Base-by-base conservation (phyloP, 225 moss, liverwort and hornwort species). In the Physcomitrium patens region DNA sequence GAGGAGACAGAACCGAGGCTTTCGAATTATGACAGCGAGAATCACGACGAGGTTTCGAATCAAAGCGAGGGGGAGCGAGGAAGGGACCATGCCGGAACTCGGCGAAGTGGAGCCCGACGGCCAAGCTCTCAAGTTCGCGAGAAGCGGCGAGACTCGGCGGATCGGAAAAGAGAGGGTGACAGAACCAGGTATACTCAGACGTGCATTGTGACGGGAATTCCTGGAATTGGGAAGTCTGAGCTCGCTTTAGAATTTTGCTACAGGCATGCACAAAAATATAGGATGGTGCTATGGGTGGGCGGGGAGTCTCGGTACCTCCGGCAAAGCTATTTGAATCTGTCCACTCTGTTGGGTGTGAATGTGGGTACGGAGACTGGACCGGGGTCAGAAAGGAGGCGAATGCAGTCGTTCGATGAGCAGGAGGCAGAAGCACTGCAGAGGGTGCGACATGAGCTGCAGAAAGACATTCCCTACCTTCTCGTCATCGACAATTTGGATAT, bases 171-270 rank as follows among this genome's bases (percentile, higher is more conserved):
- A 14, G 69, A 69, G 45, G 9, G 51, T 10, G 80, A 78, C 28
- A 59, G 57, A 22, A 18, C 71, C 7, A 50, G 48, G 31, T 62
- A 57, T 12, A 77, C 66, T 23, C 71, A 69, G 10, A 60, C 70
- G n/a, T 84, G 82, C 73, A 67, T 85, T 71, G 82, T 87, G 51
- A 79, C 81, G 47, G 87, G 87, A 19, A 57, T 74, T 20, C 71
- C 87, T 17, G 87, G 87, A 4, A 87, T 87, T 27, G 87, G 87
- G 1, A 87, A 87, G 69, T 79, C 87, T 5, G 87, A 87, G 73
- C 79, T 87, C 3, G 84, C 87, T 9, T 70, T 87, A 10, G 87
- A 87, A 50, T 87, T 78, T 27, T 81, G 84, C 0, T 84, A 84
- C 54, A 68, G 81, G 58, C 74, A 87, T 47, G 45, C 73, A 10